Conservation (phyloP, 129 eudicot species). For the Flaveria bidentis region DNA sequence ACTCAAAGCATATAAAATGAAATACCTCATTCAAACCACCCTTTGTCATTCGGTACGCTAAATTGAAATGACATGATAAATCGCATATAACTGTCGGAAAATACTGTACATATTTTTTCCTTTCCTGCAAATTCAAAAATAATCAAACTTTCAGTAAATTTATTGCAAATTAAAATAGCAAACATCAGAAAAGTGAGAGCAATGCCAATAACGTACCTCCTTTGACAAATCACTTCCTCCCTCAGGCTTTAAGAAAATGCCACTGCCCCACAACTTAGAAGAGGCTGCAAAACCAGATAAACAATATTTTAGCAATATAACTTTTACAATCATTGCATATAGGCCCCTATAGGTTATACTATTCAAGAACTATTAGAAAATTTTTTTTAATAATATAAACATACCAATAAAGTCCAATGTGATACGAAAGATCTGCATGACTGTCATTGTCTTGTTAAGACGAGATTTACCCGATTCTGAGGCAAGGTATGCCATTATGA, state of each 20-base stretch:
- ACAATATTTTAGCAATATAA: constrained; percentile 14
- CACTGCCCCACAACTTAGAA: constrained; percentile 72
- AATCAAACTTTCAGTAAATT: not conserved
- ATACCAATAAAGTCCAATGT: constrained; percentile 88
- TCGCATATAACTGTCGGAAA: constrained; percentile 79
- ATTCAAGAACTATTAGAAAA: constrained; percentile 4
- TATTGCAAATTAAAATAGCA: constrained; percentile 4
- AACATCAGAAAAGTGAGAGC: constrained; percentile 16
- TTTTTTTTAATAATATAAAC: constrained; percentile 7
- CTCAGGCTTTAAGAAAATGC: constrained; percentile 62
- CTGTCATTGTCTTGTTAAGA: constrained; percentile 62
- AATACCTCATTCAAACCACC: constrained; percentile 75
- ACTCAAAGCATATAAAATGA: not conserved
- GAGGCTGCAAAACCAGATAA: constrained; percentile 56
- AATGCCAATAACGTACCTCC: constrained; percentile 48
- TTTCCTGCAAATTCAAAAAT: constrained; percentile 55
- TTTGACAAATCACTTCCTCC: constrained; percentile 48
- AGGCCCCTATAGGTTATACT: constrained; percentile 4
- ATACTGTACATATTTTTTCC: constrained; percentile 43
- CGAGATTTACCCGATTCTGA: constrained; percentile 58
- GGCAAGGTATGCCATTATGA: constrained; percentile 73
- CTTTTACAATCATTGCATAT: constrained; percentile 11
- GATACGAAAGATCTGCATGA: constrained; percentile 72
- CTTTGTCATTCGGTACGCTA: constrained; percentile 71
- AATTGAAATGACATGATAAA: constrained; percentile 61